A percentile compares a stretch with the other conserved stretches of the same genome.
phyloP scores from a whole-genome alignment of 176 grass and related monocot species.

The Carex scoparia region DNA sequence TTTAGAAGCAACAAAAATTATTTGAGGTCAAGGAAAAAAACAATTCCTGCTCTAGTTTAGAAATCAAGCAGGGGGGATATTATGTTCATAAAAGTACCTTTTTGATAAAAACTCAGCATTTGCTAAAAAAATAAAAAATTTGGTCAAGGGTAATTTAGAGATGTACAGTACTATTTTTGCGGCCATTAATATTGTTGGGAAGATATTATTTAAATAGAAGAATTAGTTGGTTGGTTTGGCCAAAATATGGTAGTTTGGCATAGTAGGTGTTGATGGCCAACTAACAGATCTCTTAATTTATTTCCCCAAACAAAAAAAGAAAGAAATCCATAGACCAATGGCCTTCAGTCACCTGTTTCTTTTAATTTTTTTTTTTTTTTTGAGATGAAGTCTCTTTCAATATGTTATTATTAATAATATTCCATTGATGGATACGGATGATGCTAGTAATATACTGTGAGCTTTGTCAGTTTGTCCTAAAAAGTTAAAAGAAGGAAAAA shows the following conservation, averaged over 20 bases:
- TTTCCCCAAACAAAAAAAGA: background rate
- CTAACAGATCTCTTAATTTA: constrained; percentile 3
- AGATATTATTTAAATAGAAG: background rate
- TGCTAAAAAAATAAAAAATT: background rate
- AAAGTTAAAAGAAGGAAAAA: too few species aligned
- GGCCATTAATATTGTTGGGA: background rate
- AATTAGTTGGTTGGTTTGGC: constrained; percentile 11
- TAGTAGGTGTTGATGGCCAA: constrained; percentile 16
- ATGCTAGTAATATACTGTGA: background rate
- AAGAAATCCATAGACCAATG: background rate
- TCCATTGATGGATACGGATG: background rate
- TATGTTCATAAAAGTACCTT: background rate
- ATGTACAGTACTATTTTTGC: background rate
- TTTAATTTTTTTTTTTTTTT: background rate
- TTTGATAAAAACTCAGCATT: background rate
- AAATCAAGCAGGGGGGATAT: background rate
- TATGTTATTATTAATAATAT: background rate
- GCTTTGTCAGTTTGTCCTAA: background rate
- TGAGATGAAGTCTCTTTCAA: too few species aligned
- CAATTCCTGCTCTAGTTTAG: background rate
- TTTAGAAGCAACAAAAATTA: background rate
- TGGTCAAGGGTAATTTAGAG: too few species aligned
- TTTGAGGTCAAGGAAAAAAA: background rate
- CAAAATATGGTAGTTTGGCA: constrained; percentile 13
- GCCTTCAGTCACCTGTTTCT: background rate